Percentiles rank a stretch among this genome's conserved stretches.
These are phyloP conservation scores for Waltergamsia citrina DNA, from an alignment of 2,329 filamentous ascomycete genomes.

Conservation along the genomic window DNA sequence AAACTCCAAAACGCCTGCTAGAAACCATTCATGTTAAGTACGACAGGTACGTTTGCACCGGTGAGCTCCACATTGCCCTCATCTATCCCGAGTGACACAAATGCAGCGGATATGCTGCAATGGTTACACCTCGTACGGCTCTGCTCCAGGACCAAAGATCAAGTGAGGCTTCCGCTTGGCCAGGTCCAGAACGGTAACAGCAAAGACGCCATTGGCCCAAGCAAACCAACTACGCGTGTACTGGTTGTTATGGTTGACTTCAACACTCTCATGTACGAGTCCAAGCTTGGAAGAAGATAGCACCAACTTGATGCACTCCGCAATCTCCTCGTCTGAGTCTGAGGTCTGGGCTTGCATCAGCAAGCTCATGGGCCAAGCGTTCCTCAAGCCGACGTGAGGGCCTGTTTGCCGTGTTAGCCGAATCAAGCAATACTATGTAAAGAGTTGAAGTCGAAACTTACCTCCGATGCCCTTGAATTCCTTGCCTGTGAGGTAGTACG, in stretches of 20 bases:
- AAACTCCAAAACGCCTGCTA: too few relatives aligned
- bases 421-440: background rate
- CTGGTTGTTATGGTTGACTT: conserved; percentile 55
- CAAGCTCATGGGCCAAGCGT: conserved; percentile 96
- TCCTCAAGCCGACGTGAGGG: conserved; percentile 68
- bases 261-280: conserved; percentile 83
- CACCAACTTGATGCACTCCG: conserved; percentile 61
- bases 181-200: conserved; percentile 81
- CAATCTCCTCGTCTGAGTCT: conserved; percentile 75
- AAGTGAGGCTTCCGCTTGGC: conserved; percentile 83
- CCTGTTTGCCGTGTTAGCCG: conserved; percentile 19
- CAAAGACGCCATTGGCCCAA: conserved; percentile 96
- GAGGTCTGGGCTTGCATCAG: conserved; percentile 87
- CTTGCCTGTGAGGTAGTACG: conserved; percentile 72
- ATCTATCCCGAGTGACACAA: too few relatives aligned
- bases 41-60: too few relatives aligned
- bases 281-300: conserved; percentile 68
- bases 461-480: conserved; percentile 86
- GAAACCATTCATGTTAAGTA: too few relatives aligned
- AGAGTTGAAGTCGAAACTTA: conserved; percentile 20
- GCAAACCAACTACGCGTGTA: conserved; percentile 95
- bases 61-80: too few relatives aligned
- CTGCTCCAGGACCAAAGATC: conserved; percentile 60
- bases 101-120: background rate
- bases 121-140: conserved; percentile 44